Base-by-base conservation (phyloP, 1,284 basidiomycete genomes). In the Baeospora myosura region DNA sequence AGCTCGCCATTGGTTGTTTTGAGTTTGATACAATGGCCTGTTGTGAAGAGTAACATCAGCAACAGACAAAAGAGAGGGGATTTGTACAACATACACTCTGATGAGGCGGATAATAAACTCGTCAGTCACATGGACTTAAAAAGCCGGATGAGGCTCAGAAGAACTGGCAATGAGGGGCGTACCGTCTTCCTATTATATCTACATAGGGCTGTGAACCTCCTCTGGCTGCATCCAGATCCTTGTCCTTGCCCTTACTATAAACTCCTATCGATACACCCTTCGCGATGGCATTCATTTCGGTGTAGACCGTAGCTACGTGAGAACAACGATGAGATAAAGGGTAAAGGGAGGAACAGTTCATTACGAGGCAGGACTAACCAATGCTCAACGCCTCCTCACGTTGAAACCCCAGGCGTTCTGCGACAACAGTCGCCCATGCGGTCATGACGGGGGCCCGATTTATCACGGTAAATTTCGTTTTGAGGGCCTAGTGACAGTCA, bases 381-480 rank as follows among this genome's bases (percentile, higher is more conserved):
- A 95, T 86, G 53, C 87, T 92, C 26, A 98, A 68, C 1, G 95
- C 88, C 63, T 98, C 95, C 50, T 88, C 78, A 39, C 83, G 71
- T 40, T 78, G 73, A 58, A 98, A 98, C 2, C 89, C 89, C 45
- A 95, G 69, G 21, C 80, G 70, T 53, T 94, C 88, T 5, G 89
- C 84, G 12, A 97, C 84, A 26, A 91, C 65, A 42, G 77, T 87
- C 0, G 89, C 79, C 94, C 94, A 98, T 1, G 87, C 89, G 37
- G 85, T 91, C 88, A 97, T 89, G 41, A 97, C 72, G 0, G 95
- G 94, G 1, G 94, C 93, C 16, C 94, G 81, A 61, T 98, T 98
- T 40, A 90, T 74, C 6, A 91, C 71, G 20, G 78, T 72, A 7
- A 62, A 74, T 52, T 81, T 86, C 31, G 57, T 66, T 49, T 56